Conservation (phyloP, 495 filamentous ascomycete species). For the Lophiotrema nucula region DNA sequence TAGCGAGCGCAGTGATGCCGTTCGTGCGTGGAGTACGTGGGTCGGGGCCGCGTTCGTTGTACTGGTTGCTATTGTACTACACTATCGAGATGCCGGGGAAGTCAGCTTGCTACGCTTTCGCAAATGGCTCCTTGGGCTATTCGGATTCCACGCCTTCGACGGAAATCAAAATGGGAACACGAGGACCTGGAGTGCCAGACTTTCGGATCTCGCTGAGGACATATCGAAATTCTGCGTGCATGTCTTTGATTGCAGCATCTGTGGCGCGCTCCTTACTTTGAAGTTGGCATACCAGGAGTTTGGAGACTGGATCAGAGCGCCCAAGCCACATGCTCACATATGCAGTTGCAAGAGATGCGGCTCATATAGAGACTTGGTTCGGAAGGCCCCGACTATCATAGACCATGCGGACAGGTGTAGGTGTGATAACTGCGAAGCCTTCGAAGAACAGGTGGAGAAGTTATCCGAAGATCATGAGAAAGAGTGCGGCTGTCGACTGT, state of each 20-base stretch:
- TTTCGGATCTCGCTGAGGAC: neutral
- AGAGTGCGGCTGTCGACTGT: neutral
- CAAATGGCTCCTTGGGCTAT: neutral
- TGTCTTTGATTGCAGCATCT: neutral
- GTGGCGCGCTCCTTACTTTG: neutral
- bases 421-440: neutral
- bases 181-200: neutral
- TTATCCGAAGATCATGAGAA: neutral
- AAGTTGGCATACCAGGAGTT: neutral
- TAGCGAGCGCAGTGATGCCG: conserved; percentile 6
- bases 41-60: conserved; percentile 1
- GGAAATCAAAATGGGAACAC: neutral
- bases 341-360: neutral
- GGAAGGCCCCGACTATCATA: neutral
- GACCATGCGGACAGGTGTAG: neutral
- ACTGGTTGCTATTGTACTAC: neutral
- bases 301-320: neutral
- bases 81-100: neutral
- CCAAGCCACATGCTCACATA: neutral
- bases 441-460: neutral
- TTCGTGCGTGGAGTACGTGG: conserved; percentile 5
- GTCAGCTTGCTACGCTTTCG: neutral
- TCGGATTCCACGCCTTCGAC: neutral
- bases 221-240: neutral
- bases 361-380: neutral